Base-by-base conservation (phyloP, 768 basidiomycete genomes). In the Phaeolepiota aurea region DNA sequence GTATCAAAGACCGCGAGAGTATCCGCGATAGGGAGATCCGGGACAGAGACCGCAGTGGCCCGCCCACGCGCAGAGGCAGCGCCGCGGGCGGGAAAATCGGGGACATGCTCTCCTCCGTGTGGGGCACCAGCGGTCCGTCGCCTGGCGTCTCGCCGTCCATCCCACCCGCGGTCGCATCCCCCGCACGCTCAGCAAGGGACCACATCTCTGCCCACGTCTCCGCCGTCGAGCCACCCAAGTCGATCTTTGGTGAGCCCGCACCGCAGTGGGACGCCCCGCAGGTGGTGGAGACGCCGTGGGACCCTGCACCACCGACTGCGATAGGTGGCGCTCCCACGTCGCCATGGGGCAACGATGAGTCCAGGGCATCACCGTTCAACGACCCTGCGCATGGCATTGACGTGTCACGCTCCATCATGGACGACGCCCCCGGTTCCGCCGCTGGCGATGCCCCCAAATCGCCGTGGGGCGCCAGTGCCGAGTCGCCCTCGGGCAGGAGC, bases 91-190 rank as follows among this genome's bases (percentile, higher is more conserved):
- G 65, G 10, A 61, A 56, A 39, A 62, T 76, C 15, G 66, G 52
- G 1, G 62, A 76, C 1, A 50, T 67, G 3, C 65, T 76, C 32
- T 64, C 52, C 15, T 64, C 73, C 0, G 61, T 75, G 3, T 77
- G 77, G 74, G 77, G 76, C 30, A 33, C 48, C 12, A 40, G 32
- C 10, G 48, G 48, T 42, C 32, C 45, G 12, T 19, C 48, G 36
- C 22, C 40, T 35, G 22, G 33, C 22, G 30, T 40, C 32, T 12
- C 48, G 18, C 41, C 43, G 37, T 37, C 43, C 15, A 32, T 30
- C 14, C 32, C 42, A 20, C 7, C 44, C 32, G 3, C 39, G 31
- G 31, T 37, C 23, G n/a, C 12, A 7, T 35, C 33, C 9, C 33
- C 33, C 9, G 12, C 9, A 14, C 12, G 33, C 7, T 35, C 33